Evolutionary conservation across 441 rosid species (phyloP).

Genomic region (Mallotus repandus): DNA sequence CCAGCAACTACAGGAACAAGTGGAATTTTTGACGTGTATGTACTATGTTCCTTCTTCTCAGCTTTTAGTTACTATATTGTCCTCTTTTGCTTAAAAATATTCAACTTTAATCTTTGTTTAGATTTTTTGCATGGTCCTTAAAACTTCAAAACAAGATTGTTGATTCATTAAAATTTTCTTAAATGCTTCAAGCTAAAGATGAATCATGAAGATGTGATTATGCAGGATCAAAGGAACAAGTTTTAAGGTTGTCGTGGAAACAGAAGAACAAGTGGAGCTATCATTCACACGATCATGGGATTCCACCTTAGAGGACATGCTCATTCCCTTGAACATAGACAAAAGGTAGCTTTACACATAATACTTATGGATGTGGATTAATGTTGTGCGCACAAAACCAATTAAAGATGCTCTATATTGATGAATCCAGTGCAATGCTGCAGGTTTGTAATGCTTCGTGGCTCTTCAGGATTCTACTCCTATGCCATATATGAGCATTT

Average conservation of each 20-base stretch:
- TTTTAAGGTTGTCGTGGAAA: constrained; percentile 60
- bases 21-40: constrained; percentile 44
- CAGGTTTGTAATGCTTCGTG: constrained; percentile 71
- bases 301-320: constrained; percentile 44
- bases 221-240: constrained; percentile 74
- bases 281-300: constrained; percentile 79
- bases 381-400: not conserved
- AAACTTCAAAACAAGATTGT: not conserved
- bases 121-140: not conserved
- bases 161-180: not conserved
- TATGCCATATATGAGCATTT: constrained; percentile 72
- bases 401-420: not conserved
- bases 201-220: constrained; percentile 19
- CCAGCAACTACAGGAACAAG: constrained; percentile 47
- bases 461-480: constrained; percentile 67
- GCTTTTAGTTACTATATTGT: not conserved
- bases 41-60: constrained; percentile 30
- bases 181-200: constrained; percentile 4
- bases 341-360: constrained; percentile 45
- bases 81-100: not conserved
- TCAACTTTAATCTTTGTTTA: not conserved
- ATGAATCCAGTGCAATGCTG: not conserved
- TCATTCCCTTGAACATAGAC: constrained; percentile 75
- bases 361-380: too few species aligned
- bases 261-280: constrained; percentile 71